Conservation (phyloP, 805 yeast genomes). For the Sungouiella thailandica region DNA sequence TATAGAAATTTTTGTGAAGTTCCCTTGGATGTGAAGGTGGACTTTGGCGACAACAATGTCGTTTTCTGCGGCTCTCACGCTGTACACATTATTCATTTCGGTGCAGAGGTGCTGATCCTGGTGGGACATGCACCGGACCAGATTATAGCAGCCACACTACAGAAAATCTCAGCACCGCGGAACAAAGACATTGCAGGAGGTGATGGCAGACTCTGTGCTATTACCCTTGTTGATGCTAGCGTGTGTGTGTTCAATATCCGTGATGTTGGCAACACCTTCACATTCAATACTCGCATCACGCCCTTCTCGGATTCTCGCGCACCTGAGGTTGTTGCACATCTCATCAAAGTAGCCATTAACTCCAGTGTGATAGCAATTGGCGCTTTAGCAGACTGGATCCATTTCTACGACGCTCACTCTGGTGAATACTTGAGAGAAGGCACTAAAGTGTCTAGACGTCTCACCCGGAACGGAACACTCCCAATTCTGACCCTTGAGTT, state of each 20-base stretch:
- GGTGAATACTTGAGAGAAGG: slow-evolving; percentile 16
- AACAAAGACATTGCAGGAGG: slow-evolving; percentile 28
- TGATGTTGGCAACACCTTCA: slow-evolving; percentile 7
- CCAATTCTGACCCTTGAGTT: slow-evolving; percentile 14
- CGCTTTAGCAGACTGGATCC: slow-evolving; percentile 15
- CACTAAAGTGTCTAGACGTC: slow-evolving; percentile 9
- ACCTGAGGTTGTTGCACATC: slow-evolving; percentile 17
- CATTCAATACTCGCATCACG: slow-evolving; percentile 11
- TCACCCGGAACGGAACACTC: slow-evolving; percentile 9
- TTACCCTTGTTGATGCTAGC: slow-evolving; percentile 35
- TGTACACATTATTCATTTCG: slow-evolving; percentile 24
- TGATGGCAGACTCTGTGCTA: slow-evolving; percentile 37
- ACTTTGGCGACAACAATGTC: slow-evolving; percentile 28
- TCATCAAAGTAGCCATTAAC: slow-evolving; percentile 29
- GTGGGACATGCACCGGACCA: slow-evolving; percentile 11
- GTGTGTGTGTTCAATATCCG: slow-evolving; percentile 43
- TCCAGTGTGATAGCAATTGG: slow-evolving; percentile 24
- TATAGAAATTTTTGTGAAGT: slow-evolving; percentile 13
- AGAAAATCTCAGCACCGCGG: slow-evolving; percentile 7
- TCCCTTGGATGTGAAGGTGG: slow-evolving; percentile 20
- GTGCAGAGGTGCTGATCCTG: too few species aligned
- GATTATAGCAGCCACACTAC: slow-evolving; percentile 14
- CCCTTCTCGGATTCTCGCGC: slow-evolving; percentile 15
- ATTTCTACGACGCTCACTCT: slow-evolving; percentile 16
- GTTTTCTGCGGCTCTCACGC: slow-evolving; percentile 16